Evolutionary conservation across 805 yeast species (phyloP).

Genomic region (Candida jianshihensis): DNA sequence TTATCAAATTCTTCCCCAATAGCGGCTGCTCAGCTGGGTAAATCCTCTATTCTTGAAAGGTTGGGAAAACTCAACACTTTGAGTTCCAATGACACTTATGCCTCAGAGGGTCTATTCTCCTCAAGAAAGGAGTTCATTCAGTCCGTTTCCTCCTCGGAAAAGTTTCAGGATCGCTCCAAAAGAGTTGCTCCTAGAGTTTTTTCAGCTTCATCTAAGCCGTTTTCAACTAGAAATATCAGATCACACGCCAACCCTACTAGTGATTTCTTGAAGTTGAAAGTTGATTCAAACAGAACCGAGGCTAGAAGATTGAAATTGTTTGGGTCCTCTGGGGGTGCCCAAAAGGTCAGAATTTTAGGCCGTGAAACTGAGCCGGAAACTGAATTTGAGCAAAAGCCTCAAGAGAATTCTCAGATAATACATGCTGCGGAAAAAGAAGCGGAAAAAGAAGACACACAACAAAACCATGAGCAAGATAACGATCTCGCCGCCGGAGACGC

Average conservation of each 20-base stretch:
- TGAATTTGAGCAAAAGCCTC: too few relatives aligned
- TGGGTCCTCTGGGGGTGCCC: conserved; percentile 21
- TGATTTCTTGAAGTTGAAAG: conserved; percentile 26
- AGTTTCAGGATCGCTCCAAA: conserved; percentile 3
- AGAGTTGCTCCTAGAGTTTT: conserved; percentile 4
- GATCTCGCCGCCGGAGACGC: neutral
- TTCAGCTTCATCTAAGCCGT: conserved; percentile 1
- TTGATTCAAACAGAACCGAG: conserved; percentile 36
- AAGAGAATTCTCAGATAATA: too few relatives aligned
- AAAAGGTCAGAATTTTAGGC: conserved; percentile 22
- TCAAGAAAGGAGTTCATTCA: conserved; percentile 23
- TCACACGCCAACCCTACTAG: conserved; percentile 14
- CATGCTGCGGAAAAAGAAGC: neutral
- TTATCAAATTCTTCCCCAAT: conserved; percentile 17
- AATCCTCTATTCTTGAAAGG: conserved; percentile 26
- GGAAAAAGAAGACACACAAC: neutral
- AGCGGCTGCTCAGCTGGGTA: conserved; percentile 12
- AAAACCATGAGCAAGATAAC: neutral
- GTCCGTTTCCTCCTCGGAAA: conserved; percentile 12
- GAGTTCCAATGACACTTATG: conserved; percentile 19
- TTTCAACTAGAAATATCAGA: conserved; percentile 22
- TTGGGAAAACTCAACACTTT: conserved; percentile 26
- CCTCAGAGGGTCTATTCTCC: conserved; percentile 31
- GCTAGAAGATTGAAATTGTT: conserved; percentile 35
- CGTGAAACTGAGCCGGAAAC: conserved; percentile 9